Evolutionary conservation across 23 red algal genomes (phyloP).

Genomic region (Gracilaria caudata): DNA sequence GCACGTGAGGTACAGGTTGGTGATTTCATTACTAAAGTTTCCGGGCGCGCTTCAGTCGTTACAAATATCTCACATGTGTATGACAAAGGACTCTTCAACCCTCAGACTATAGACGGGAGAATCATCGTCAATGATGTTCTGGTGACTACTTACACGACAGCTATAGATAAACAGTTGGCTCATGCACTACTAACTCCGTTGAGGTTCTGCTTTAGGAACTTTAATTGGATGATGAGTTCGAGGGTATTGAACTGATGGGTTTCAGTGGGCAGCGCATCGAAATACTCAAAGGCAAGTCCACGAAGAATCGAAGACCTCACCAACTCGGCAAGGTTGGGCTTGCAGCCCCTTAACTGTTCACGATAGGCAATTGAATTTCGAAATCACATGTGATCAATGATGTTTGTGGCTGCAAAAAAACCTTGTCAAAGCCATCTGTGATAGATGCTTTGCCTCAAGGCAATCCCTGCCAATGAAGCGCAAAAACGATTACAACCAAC

Average conservation of each 20-base stretch:
- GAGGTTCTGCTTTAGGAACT: slow-evolving; percentile 4
- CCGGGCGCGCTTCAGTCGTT: neutral
- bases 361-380: slow-evolving; percentile 1
- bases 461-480: no score
- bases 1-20: slow-evolving; percentile 23
- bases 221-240: neutral
- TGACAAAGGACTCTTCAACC: slow-evolving; percentile 51
- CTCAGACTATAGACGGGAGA: slow-evolving; percentile 49
- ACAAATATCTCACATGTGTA: neutral
- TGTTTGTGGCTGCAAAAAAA: no score
- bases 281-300: no score
- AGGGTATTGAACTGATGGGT: neutral
- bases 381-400: no score
- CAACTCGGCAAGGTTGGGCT: no score
- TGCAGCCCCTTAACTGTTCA: no score
- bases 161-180: slow-evolving; percentile 15
- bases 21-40: slow-evolving; percentile 31
- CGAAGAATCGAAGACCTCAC: no score
- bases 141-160: slow-evolving; percentile 49
- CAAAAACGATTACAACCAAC: no score
- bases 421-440: no score
- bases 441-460: no score
- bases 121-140: slow-evolving; percentile 56
- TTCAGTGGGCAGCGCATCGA: neutral
- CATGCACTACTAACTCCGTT: slow-evolving; percentile 32